Base-by-base conservation (phyloP, 345 rosid genomes). In the Gynandropsis gynandra region DNA sequence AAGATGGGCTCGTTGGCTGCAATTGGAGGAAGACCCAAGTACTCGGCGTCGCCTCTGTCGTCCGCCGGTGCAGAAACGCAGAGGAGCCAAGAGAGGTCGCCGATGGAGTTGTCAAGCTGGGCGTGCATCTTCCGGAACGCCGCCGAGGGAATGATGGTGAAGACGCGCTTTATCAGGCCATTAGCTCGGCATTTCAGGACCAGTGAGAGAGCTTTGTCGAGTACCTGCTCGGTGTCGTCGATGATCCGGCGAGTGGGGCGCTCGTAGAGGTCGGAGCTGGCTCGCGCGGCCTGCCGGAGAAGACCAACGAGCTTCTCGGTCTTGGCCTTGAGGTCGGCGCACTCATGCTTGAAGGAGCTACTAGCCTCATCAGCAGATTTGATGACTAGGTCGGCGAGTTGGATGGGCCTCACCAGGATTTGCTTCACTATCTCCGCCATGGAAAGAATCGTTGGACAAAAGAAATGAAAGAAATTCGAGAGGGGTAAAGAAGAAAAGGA, bases 1-100 rank as follows among this genome's bases (percentile, higher is more conserved):
- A 90, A 69, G 72, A 84, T 90, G 16, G 98, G 98, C 78, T 87
- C 98, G 57, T 90, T 90, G 12, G 95, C 89, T 0, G 96, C 98
- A 36, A 90, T 90, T 0, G 98, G 98, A 0, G 98, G 98, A 47
- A 90, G 82, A 12, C 98, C 98, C 4, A 87, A 43, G 58, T 80
- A 80, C 16, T 67, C 95, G 16, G 67, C 67, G 57, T 80, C 79
- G 62, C 78, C 79, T 5, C 96, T 81, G 27, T 86, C 89, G 18
- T 79, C 81, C 0, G 79, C 85, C 0, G 97, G 66, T 52, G 89
- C 89, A 7, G 95, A 87, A 33, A 90, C 96, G 0, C 98, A 84
- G 41, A 90, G 80, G 38, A 90, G 95, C 98, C 95, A 86, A 5
- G 88, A 80, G 4, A 86, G 84, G 47, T 86, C 95, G 0, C 92